phyloP scores from a whole-genome alignment of 306 rosid genomes.

The Cyclanthera cordifolia region DNA sequence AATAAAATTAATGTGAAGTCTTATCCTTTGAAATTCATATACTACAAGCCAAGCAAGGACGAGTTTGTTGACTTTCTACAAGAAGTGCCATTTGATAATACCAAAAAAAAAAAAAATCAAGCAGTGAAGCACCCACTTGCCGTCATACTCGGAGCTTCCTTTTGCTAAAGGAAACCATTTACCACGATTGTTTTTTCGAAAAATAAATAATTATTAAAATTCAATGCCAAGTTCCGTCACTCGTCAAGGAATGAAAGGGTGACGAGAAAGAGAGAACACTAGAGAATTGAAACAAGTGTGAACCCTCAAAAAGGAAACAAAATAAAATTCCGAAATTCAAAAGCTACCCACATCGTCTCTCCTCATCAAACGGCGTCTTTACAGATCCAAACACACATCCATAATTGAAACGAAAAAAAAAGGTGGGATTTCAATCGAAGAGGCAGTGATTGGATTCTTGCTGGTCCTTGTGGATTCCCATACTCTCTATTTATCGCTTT shows the following conservation, averaged over 20 bases:
- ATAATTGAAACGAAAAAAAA: not conserved
- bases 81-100: not conserved
- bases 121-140: not conserved
- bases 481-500: not conserved
- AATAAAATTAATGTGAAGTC: no score
- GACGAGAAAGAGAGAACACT: not conserved
- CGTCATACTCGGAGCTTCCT: not conserved
- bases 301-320: not conserved
- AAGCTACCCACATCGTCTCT: constrained; percentile 1
- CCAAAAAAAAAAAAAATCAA: not conserved
- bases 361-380: constrained; percentile 12
- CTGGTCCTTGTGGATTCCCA: constrained; percentile 8
- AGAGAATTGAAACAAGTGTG: not conserved
- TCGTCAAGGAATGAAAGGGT: not conserved
- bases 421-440: constrained; percentile 6
- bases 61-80: not conserved
- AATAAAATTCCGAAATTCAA: not conserved
- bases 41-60: not conserved
- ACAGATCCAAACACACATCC: not conserved
- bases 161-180: not conserved
- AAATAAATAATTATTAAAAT: no score
- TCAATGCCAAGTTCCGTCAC: not conserved
- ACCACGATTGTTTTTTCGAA: not conserved
- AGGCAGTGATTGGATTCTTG: constrained; percentile 8
- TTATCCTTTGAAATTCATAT: not conserved